Evolutionary conservation across 148 eudicot genomes (phyloP).

Genomic region (Rhododendron mucronatum): DNA sequence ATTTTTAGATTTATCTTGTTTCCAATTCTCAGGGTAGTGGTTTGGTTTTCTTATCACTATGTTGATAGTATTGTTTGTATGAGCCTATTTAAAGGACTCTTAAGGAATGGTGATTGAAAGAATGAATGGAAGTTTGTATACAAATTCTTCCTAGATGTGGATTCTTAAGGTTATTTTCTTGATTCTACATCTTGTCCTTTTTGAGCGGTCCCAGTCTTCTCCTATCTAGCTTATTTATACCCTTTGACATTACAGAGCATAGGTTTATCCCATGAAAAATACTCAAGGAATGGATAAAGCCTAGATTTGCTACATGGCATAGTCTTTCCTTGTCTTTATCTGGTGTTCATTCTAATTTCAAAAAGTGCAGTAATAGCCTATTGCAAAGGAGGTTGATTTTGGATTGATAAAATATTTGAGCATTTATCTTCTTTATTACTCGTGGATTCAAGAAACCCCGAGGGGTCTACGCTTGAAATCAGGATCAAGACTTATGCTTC

Average conservation of each 20-base stretch:
- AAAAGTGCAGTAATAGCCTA: background rate
- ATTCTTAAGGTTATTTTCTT: background rate
- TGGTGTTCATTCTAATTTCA: background rate
- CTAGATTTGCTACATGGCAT: background rate
- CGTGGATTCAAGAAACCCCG: background rate
- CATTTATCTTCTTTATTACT: background rate
- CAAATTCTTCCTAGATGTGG: background rate
- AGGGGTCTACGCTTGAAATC: background rate
- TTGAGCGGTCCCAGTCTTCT: background rate
- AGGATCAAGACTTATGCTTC: background rate
- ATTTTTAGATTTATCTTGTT: background rate
- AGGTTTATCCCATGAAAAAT: background rate
- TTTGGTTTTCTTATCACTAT: background rate
- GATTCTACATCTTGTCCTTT: background rate
- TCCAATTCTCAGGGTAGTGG: background rate
- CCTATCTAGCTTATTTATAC: background rate
- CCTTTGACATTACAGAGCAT: background rate
- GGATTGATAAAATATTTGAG: background rate
- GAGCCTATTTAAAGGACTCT: background rate
- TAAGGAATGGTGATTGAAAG: background rate
- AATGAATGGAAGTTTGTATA: background rate
- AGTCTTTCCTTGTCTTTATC: background rate
- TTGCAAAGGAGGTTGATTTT: background rate
- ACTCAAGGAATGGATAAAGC: background rate
- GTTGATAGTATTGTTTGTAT: background rate